phyloP scores from a whole-genome alignment of 2,329 filamentous ascomycete genomes.

The Talaromyces sp. region DNA sequence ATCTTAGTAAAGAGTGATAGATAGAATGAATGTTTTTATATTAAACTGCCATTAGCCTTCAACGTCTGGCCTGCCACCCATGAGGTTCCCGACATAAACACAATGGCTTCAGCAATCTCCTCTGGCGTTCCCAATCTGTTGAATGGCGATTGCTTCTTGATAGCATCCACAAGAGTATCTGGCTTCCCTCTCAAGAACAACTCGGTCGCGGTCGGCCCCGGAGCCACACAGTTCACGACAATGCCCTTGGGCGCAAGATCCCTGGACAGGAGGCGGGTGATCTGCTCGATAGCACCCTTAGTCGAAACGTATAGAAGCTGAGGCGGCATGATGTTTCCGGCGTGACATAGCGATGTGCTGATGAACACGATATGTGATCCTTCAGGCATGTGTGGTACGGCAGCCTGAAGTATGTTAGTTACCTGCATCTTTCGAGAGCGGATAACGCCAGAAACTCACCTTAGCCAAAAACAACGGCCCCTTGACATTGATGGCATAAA shows the following conservation, averaged over 20 bases:
- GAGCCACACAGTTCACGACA: slow-evolving; percentile 50
- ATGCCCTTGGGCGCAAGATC: slow-evolving; percentile 53
- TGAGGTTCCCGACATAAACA: slow-evolving; percentile 36
- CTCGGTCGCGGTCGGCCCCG: slow-evolving; percentile 55
- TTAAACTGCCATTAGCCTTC: slow-evolving; percentile 42
- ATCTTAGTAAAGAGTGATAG: too few relatives aligned
- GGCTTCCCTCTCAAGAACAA: slow-evolving; percentile 53
- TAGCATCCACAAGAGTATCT: slow-evolving; percentile 31
- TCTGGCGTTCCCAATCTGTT: slow-evolving; percentile 28
- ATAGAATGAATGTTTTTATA: not conserved
- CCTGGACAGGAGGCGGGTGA: slow-evolving; percentile 54
- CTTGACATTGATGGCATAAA: slow-evolving; percentile 55
- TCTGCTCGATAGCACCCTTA: slow-evolving; percentile 60
- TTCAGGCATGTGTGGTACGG: slow-evolving; percentile 49
- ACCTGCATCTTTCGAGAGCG: not conserved
- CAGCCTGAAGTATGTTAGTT: slow-evolving; percentile 39
- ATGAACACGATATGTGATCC: slow-evolving; percentile 53
- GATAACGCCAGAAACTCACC: not conserved
- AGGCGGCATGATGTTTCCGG: slow-evolving; percentile 39
- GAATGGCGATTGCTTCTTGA: slow-evolving; percentile 21
- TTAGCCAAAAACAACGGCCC: slow-evolving; percentile 52
- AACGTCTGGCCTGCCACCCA: slow-evolving; percentile 51
- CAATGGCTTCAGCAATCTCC: slow-evolving; percentile 45
- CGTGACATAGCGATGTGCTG: slow-evolving; percentile 42
- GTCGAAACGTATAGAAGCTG: slow-evolving; percentile 54